Percentiles rank a stretch among this genome's conserved stretches.
phyloP scores from a whole-genome alignment of 192 early-diverging fungal species.

The Chytriomyces sp. region DNA sequence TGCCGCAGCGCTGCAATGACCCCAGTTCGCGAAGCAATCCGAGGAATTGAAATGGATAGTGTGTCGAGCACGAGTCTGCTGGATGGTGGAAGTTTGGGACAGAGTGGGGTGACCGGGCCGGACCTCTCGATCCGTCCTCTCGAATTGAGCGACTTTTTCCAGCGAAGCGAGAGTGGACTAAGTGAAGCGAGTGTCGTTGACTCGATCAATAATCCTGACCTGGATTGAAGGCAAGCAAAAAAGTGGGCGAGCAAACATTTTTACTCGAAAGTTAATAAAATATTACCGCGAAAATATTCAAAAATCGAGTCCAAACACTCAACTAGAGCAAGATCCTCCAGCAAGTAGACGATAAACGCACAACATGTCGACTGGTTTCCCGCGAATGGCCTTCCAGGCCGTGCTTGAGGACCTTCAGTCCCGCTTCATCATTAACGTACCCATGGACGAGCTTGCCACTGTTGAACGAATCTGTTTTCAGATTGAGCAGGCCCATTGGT shows the following conservation, averaged over 20 bases:
- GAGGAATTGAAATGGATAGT: conserved; percentile 30
- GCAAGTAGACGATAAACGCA: too few relatives aligned
- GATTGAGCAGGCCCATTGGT: conserved; percentile 99
- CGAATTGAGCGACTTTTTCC: conserved; percentile 44
- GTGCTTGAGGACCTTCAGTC: conserved; percentile 88
- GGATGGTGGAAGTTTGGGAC: conserved; percentile 2
- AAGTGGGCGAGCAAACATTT: background rate
- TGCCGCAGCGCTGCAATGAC: conserved; percentile 96
- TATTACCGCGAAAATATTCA: too few relatives aligned
- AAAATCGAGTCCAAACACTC: too few relatives aligned
- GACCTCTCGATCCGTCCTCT: conserved; percentile 45
- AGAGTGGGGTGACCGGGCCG: conserved; percentile 1
- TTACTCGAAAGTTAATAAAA: too few relatives aligned
- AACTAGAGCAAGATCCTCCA: too few relatives aligned
- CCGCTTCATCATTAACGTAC: conserved; percentile 99
- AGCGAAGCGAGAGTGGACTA: background rate
- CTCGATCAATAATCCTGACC: background rate
- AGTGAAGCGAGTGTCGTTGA: background rate
- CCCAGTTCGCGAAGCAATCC: conserved; percentile 74
- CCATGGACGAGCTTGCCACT: conserved; percentile 88
- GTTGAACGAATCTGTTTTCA: conserved; percentile 98
- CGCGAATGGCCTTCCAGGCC: conserved; percentile 69
- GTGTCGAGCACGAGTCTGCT: conserved; percentile 24
- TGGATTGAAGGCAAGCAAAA: background rate
- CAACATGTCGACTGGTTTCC: conserved; percentile 34